These are phyloP conservation scores for Penicillium sp. DNA, from an alignment of 2,329 filamentous ascomycete species.

Conservation along the genomic window DNA sequence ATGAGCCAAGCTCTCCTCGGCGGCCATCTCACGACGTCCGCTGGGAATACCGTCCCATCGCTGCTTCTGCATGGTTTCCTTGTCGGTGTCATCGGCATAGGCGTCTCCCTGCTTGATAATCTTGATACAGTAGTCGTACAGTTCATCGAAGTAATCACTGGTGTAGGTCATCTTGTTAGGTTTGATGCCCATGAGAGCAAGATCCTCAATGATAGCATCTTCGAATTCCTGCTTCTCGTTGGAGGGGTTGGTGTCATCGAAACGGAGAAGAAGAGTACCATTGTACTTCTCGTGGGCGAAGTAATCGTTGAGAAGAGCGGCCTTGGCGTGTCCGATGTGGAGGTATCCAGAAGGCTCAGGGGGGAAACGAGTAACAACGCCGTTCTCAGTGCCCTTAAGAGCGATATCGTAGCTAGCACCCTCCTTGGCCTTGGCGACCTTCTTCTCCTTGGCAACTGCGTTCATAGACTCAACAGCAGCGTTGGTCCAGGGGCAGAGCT, in stretches of 20 bases:
- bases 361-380: constrained; percentile 88
- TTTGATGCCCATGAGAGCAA: constrained; percentile 87
- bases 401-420: constrained; percentile 88
- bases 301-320: constrained; percentile 90
- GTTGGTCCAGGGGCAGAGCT: constrained; percentile 74
- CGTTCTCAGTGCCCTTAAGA: constrained; percentile 79
- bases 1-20: constrained; percentile 81
- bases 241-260: constrained; percentile 95
- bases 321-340: constrained; percentile 95
- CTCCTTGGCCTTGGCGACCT: constrained; percentile 68
- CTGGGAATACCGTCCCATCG: constrained; percentile 82
- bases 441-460: constrained; percentile 68
- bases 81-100: constrained; percentile 92
- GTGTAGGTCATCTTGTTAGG: constrained; percentile 86
- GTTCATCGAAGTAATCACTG: constrained; percentile 90
- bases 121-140: constrained; percentile 81
- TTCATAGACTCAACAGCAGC: constrained; percentile 69
- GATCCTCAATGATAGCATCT: constrained; percentile 89
- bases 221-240: constrained; percentile 98
- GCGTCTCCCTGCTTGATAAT: constrained; percentile 86
- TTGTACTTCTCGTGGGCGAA: constrained; percentile 93
- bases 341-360: constrained; percentile 95
- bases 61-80: constrained; percentile 83
- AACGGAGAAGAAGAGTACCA: constrained; percentile 84
- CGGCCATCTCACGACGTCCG: constrained; percentile 71